Evolutionary conservation across 805 yeast species (phyloP), one percentile per base, ranked within the genome.

Genomic region (Nakazawaea siamensis): DNA sequence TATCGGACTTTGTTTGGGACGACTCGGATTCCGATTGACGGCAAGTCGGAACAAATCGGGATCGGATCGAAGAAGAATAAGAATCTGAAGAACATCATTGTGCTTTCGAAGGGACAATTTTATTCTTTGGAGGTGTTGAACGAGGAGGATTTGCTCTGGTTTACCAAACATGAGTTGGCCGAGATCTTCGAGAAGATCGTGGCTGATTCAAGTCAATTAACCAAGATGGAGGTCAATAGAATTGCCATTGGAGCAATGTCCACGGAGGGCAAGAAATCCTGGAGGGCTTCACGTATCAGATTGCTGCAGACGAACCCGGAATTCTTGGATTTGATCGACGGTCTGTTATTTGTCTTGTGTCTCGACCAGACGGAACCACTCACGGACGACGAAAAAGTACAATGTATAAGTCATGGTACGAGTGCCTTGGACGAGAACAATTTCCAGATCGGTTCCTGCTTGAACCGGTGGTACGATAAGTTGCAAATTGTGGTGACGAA

Each of bases 1-100:
- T 80, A 79, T 52, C 54, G 58, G 37, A 76, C 76, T 43, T 53
- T 82, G 17, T 82, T 82, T 53, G 87, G 86, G 8, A 68, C 86
- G 5, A 71, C 87, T 0, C 64, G 88, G 39, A 54, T 61, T 9
- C 79, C 79, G 2, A 60, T 58, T 21, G 58, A 54, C 33, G 39
- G 54, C 8, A 57, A 52, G 25, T 41, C 40, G 18, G 41, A 45
- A 21, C 54, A 53, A 24, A 48, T 50, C 24, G 66, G 65, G 27
- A 60, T 71, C 14, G 49, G 65, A 4, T 55, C 69, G 37, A 57
- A 60, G 42, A 57, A 54, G 32, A 50, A 52, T 34, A 27, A 35
- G 4, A 61, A 66, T 27, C 60, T 73, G 9, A 55, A 69, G 25
- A 77, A 72, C 49, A 64, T 73, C n/a, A 54, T 73, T 3, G 49